These are phyloP conservation scores for Suillus subluteus DNA, from an alignment of 768 basidiomycete species.

Conservation along the genomic window DNA sequence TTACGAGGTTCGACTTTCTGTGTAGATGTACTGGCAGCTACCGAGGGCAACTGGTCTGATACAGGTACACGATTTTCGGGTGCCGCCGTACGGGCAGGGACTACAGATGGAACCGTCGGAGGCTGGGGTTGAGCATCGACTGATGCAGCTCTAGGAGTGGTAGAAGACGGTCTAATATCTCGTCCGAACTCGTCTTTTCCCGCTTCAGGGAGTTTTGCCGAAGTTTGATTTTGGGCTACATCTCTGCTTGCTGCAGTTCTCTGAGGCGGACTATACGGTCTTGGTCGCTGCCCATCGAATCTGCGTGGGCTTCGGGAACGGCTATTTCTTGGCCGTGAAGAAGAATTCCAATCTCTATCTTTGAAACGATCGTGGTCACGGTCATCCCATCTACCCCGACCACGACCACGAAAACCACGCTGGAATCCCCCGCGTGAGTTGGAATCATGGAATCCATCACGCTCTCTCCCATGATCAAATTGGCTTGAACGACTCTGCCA, in stretches of 20 bases:
- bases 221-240: constrained; percentile 29
- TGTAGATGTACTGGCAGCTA: constrained; percentile 64
- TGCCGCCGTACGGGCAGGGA: constrained; percentile 46
- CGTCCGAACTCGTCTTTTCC: constrained; percentile 88
- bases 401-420: constrained; percentile 62
- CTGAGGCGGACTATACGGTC: constrained; percentile 63
- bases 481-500: constrained; percentile 35
- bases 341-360: constrained; percentile 42
- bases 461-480: constrained; percentile 49
- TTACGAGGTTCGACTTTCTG: constrained; percentile 40
- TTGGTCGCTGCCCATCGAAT: constrained; percentile 53
- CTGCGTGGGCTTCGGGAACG: constrained; percentile 79
- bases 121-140: constrained; percentile 29
- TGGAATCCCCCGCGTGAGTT: constrained; percentile 56
- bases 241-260: constrained; percentile 42
- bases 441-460: constrained; percentile 49
- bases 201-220: constrained; percentile 34
- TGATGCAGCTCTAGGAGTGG: constrained; percentile 33
- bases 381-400: constrained; percentile 64
- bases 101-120: constrained; percentile 43
- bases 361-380: constrained; percentile 45
- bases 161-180: constrained; percentile 66
- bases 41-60: constrained; percentile 40
- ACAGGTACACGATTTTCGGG: constrained; percentile 52
- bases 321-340: constrained; percentile 55